Percentiles rank a stretch among this genome's conserved stretches.
These are phyloP conservation scores for Dictyostelium capitatum DNA, from an alignment of 78 protist genomes.

Conservation along the genomic window DNA sequence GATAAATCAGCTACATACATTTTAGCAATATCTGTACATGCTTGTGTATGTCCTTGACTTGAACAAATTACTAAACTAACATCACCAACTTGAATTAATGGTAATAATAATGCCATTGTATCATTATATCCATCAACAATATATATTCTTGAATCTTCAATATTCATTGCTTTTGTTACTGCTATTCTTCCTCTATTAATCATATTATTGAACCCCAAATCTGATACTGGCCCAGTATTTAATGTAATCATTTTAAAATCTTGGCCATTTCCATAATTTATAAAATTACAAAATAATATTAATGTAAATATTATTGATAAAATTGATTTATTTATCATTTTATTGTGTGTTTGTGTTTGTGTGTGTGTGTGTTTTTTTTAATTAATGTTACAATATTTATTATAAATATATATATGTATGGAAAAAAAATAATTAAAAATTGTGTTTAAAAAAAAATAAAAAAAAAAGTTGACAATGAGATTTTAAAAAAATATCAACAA, in stretches of 20 bases:
- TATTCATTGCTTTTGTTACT: background rate
- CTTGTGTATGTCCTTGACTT: background rate
- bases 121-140: background rate
- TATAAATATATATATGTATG: no score
- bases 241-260: background rate
- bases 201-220: slow-evolving; percentile 54
- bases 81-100: background rate
- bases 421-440: no score
- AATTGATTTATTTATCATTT: slow-evolving; percentile 6
- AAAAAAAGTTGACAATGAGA: no score
- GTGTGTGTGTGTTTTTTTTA: background rate
- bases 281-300: background rate
- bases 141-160: background rate
- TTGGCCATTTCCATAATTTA: background rate
- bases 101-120: background rate
- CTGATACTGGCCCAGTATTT: background rate
- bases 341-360: background rate
- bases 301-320: slow-evolving; percentile 10
- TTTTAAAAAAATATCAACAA: no score
- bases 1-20: background rate
- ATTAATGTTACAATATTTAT: background rate
- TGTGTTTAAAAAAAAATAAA: no score
- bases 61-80: slow-evolving; percentile 5
- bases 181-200: slow-evolving; percentile 11
- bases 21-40: background rate